Conservation (phyloP, 1,284 basidiomycete genomes). For the Malassezia furfur region DNA sequence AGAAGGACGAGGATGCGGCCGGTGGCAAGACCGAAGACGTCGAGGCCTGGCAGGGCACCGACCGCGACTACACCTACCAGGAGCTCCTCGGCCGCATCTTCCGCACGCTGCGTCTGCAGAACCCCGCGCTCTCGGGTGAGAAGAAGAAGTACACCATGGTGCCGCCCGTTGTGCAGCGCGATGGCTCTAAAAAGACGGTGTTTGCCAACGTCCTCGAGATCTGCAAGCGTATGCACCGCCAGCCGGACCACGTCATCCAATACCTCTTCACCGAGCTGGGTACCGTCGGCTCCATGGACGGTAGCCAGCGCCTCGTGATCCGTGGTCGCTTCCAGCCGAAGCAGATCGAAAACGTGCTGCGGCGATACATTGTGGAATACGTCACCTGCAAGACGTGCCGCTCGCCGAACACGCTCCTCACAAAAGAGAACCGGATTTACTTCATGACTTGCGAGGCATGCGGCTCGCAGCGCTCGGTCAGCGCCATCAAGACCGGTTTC, state of each 20-base stretch:
- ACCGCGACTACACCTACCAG: conserved; percentile 86
- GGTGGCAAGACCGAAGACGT: conserved; percentile 20
- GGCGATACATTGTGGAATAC: conserved; percentile 97
- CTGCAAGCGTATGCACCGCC: conserved; percentile 95
- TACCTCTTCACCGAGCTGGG: conserved; percentile 98
- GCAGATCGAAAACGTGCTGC: conserved; percentile 92
- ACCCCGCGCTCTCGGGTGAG: conserved; percentile 68
- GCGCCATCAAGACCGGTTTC: conserved; percentile 96
- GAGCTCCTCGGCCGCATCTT: conserved; percentile 95
- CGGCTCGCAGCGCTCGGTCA: conserved; percentile 81
- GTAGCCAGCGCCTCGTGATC: conserved; percentile 83
- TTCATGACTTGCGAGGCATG: conserved; percentile 97
- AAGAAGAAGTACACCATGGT: conserved; percentile 92
- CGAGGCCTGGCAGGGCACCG: conserved; percentile 68
- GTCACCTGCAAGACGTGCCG: conserved; percentile 99
- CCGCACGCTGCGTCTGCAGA: conserved; percentile 78
- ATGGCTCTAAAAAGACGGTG: conserved; percentile 90
- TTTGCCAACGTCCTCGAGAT: conserved; percentile 96
- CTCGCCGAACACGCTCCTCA: conserved; percentile 88
- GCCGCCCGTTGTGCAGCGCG: conserved; percentile 85
- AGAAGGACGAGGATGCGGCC: conserved; percentile 21
- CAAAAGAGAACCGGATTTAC: conserved; percentile 97
- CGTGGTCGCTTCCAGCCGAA: conserved; percentile 97
- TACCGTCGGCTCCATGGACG: conserved; percentile 91
- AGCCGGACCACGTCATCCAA: conserved; percentile 97